phyloP scores from a whole-genome alignment of 1,139 yeast genomes.

The Saccharomyces uvarum region DNA sequence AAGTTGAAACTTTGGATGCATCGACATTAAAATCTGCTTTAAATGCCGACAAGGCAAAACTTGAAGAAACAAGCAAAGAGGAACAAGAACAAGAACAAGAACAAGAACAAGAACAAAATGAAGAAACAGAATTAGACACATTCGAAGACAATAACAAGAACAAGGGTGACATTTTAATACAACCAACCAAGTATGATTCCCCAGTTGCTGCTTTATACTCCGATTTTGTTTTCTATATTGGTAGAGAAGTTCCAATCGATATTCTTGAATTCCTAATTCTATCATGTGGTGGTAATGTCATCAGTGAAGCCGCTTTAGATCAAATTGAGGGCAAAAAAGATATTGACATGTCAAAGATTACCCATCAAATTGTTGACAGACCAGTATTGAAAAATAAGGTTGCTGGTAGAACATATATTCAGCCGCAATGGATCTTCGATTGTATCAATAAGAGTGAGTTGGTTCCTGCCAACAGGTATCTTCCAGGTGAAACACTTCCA shows the following conservation, averaged over 20 bases:
- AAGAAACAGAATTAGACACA: conserved; percentile 54
- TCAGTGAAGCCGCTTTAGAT: conserved; percentile 83
- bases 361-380: conserved; percentile 93
- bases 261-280: conserved; percentile 80
- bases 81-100: conserved; percentile 35
- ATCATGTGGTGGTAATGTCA: conserved; percentile 79
- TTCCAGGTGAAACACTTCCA: conserved; percentile 92
- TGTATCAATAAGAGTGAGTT: conserved; percentile 72
- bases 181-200: conserved; percentile 60
- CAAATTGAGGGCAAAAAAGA: conserved; percentile 43
- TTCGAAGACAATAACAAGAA: conserved; percentile 57
- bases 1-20: conserved; percentile 32
- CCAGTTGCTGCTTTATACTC: conserved; percentile 60
- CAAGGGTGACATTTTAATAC: conserved; percentile 69
- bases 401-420: conserved; percentile 87
- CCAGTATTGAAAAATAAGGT: conserved; percentile 72
- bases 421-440: conserved; percentile 98
- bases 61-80: conserved; percentile 13
- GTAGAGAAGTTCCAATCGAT: conserved; percentile 94
- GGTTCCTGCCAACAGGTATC: conserved; percentile 69
- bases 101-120: conserved; percentile 39
- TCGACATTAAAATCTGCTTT: conserved; percentile 35
- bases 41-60: conserved; percentile 41
- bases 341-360: conserved; percentile 59
- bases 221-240: conserved; percentile 73